phyloP scores from a whole-genome alignment of 352 stramenopile genomes.

The Globisporangium irregulare region DNA sequence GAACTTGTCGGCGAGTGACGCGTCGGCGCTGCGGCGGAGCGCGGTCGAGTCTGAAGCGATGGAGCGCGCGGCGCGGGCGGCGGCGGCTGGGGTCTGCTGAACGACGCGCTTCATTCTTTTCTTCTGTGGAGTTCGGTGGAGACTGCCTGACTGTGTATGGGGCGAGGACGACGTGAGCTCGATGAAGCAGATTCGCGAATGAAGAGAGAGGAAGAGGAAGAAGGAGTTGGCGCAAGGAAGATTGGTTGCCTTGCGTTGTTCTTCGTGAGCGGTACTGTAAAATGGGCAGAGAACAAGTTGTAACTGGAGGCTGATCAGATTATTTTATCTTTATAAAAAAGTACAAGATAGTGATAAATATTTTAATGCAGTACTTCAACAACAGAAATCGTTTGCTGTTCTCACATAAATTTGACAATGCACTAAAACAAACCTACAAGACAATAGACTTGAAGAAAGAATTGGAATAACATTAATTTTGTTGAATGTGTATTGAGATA shows the following conservation, averaged over 20 bases:
- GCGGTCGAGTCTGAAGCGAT: conserved; percentile 10
- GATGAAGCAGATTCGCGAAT: conserved; percentile 6
- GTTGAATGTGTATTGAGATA: neutral
- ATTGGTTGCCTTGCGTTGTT: neutral
- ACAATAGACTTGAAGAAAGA: neutral
- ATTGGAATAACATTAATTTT: neutral
- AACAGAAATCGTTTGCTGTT: neutral
- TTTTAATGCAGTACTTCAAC: neutral
- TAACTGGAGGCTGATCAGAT: neutral
- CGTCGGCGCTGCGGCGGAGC: conserved; percentile 14
- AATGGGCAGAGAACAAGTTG: neutral
- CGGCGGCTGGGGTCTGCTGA: conserved; percentile 3
- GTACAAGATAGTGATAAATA: neutral
- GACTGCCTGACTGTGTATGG: neutral
- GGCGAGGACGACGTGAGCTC: neutral
- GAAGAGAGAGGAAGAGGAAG: neutral
- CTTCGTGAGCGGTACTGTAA: neutral
- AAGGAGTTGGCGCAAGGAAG: neutral
- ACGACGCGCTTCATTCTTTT: conserved; percentile 17
- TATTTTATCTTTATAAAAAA: neutral
- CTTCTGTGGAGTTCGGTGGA: neutral
- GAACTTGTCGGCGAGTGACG: conserved; percentile 53
- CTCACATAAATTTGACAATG: neutral
- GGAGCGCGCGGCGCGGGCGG: conserved; percentile 9
- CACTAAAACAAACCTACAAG: neutral